These are phyloP conservation scores for Rhizophora mangle DNA, from an alignment of 345 rosid species.

Conservation along the genomic window DNA sequence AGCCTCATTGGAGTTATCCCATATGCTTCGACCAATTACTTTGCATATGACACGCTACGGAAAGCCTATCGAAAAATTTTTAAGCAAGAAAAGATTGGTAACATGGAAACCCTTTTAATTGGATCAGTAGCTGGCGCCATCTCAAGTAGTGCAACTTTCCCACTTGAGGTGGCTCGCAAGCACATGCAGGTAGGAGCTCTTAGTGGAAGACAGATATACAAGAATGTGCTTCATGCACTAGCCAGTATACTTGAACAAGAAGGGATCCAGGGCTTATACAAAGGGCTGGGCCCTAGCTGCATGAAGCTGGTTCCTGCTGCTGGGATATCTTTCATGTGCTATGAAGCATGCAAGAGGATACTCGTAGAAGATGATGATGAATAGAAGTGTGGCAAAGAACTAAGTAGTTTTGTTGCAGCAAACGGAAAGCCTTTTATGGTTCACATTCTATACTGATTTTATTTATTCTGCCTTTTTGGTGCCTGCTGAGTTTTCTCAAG, in stretches of 20 bases:
- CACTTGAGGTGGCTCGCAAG: constrained; percentile 94
- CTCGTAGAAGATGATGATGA: constrained; percentile 62
- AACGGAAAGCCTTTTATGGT: neutral
- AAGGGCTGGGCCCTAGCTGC: constrained; percentile 93
- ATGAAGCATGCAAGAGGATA: constrained; percentile 89
- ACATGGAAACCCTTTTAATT: constrained; percentile 78
- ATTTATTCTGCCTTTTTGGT: neutral
- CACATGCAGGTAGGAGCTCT: constrained; percentile 98
- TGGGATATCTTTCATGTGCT: constrained; percentile 98
- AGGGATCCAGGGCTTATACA: constrained; percentile 77
- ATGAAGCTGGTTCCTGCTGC: constrained; percentile 97
- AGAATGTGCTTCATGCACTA: constrained; percentile 76
- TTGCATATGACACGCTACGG: constrained; percentile 76
- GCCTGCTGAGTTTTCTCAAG: neutral
- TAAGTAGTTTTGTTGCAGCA: neutral
- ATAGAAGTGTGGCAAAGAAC: constrained; percentile 1
- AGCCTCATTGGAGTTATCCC: constrained; percentile 96
- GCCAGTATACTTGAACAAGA: constrained; percentile 74
- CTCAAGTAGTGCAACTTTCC: constrained; percentile 91
- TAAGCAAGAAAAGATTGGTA: constrained; percentile 84
- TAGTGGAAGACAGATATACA: constrained; percentile 84
- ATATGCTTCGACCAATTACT: constrained; percentile 88
- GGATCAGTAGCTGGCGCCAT: constrained; percentile 88
- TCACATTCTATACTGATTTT: constrained; percentile 1
- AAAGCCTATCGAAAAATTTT: constrained; percentile 61